phyloP scores from a whole-genome alignment of 768 basidiomycete species.

The Butyriboletus loyo region DNA sequence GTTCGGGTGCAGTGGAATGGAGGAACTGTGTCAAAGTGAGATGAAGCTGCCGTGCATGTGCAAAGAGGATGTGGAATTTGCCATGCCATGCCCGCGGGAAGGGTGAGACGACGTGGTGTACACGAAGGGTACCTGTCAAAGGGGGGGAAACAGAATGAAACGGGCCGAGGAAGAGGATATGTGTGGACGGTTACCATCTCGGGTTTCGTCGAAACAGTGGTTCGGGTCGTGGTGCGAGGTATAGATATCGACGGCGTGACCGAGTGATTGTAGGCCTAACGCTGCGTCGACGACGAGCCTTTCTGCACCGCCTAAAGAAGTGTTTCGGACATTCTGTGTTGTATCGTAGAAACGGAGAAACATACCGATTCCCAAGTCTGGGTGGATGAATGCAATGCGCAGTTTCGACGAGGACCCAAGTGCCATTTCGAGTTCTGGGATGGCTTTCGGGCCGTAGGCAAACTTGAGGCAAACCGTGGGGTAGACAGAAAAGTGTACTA shows the following conservation, averaged over 20 bases:
- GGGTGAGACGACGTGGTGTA: constrained; percentile 68
- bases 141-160: background rate
- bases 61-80: constrained; percentile 84
- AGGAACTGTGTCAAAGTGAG: constrained; percentile 56
- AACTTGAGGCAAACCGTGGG: background rate
- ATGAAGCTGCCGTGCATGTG: constrained; percentile 86
- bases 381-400: constrained; percentile 84
- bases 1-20: constrained; percentile 38
- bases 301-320: constrained; percentile 81
- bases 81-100: constrained; percentile 80
- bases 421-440: background rate
- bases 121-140: constrained; percentile 69
- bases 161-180: constrained; percentile 9
- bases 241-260: constrained; percentile 85
- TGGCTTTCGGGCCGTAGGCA: background rate
- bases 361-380: constrained; percentile 90
- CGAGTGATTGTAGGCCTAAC: constrained; percentile 77
- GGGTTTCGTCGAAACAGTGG: constrained; percentile 93
- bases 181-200: constrained; percentile 55
- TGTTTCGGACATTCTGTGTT: background rate
- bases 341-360: background rate
- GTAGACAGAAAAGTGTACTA: background rate
- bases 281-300: constrained; percentile 94
- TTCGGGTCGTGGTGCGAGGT: constrained; percentile 88
- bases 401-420: constrained; percentile 23